A percentile compares a stretch with the other conserved stretches of the same genome.
Conservation (phyloP, 1,284 basidiomycete species). For the Malassezia cuniculi region DNA sequence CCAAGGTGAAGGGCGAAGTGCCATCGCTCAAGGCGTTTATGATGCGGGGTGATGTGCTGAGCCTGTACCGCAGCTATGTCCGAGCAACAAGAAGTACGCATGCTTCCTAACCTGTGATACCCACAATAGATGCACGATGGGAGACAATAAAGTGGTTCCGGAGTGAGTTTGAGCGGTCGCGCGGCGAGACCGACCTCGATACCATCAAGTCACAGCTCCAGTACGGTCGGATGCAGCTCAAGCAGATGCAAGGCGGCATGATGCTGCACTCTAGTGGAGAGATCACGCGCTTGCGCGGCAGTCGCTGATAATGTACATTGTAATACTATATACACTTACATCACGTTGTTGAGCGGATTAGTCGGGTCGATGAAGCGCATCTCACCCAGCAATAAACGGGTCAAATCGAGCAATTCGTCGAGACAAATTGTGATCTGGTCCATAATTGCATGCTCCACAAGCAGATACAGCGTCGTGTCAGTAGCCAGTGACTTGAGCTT, state of each 20-base stretch:
- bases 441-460: conserved; percentile 35
- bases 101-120: background rate
- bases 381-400: conserved; percentile 31
- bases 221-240: conserved; percentile 6
- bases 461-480: conserved; percentile 32
- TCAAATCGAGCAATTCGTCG: conserved; percentile 24
- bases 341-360: no score
- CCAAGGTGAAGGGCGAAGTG: background rate
- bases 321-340: no score
- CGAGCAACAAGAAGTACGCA: conserved; percentile 11
- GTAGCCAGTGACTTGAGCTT: no score
- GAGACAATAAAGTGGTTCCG: conserved; percentile 14
- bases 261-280: background rate
- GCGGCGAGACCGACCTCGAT: conserved; percentile 3
- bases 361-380: conserved; percentile 19
- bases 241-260: conserved; percentile 1
- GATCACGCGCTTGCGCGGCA: conserved; percentile 1
- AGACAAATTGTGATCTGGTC: conserved; percentile 23
- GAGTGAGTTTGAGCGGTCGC: conserved; percentile 7
- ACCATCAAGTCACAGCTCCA: conserved; percentile 6
- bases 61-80: conserved; percentile 5
- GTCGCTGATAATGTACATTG: background rate
- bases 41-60: conserved; percentile 2
- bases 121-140: conserved; percentile 3
- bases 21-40: conserved; percentile 7